Evolutionary conservation across 768 basidiomycete species (phyloP).

Genomic region (Lenzites betulinus): DNA sequence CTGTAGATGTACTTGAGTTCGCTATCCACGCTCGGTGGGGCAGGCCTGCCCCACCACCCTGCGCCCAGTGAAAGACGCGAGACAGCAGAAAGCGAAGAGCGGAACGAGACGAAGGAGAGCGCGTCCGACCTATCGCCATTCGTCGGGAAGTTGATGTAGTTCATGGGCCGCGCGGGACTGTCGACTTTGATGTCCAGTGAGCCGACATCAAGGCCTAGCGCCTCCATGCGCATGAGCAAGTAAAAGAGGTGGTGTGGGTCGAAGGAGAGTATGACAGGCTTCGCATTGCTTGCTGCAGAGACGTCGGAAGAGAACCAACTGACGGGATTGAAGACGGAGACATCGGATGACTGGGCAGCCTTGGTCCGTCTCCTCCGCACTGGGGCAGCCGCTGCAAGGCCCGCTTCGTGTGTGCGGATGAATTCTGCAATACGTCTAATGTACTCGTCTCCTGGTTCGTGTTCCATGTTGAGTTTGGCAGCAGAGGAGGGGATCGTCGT

Average conservation of each 20-base stretch:
- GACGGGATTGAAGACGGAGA: constrained; percentile 58
- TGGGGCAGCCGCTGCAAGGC: constrained; percentile 66
- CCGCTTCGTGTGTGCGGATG: constrained; percentile 70
- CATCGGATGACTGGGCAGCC: constrained; percentile 21
- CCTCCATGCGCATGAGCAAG: constrained; percentile 84
- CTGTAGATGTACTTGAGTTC: constrained; percentile 89
- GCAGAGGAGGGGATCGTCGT: constrained; percentile 15
- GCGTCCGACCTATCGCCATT: constrained; percentile 68
- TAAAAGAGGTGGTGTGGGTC: constrained; percentile 89
- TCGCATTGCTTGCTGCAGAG: constrained; percentile 39
- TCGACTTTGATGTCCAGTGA: constrained; percentile 77
- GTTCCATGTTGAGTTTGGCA: constrained; percentile 43
- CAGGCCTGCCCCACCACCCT: constrained; percentile 69
- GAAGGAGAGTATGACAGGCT: constrained; percentile 66
- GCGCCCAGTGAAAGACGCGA: constrained; percentile 73
- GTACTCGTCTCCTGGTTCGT: constrained; percentile 74
- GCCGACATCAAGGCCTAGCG: constrained; percentile 73
- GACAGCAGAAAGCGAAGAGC: constrained; percentile 75
- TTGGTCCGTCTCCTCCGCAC: constrained; percentile 48
- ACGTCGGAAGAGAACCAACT: constrained; percentile 53
- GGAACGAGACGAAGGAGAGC: constrained; percentile 71
- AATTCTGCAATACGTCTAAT: constrained; percentile 68
- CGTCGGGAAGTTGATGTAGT: constrained; percentile 63
- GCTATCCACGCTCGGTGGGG: constrained; percentile 60
- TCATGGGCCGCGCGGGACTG: constrained; percentile 75